Percentiles rank a stretch among this genome's conserved stretches.
These are phyloP conservation scores for Euphorbia celastroides DNA, from an alignment of 441 rosid species.

Conservation along the genomic window DNA sequence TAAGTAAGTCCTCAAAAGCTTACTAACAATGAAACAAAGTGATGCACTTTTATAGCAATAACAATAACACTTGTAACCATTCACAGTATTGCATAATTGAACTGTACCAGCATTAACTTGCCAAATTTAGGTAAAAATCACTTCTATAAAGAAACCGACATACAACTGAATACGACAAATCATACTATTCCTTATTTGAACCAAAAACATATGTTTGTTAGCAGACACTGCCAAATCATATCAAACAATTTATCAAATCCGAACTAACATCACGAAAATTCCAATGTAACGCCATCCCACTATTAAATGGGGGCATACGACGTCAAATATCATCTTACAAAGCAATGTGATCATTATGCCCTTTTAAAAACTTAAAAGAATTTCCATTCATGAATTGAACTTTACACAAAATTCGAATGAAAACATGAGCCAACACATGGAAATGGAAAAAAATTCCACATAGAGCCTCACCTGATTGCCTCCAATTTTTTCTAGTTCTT, in stretches of 20 bases:
- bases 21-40: conserved; percentile 5
- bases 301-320: not conserved
- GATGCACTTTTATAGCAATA: not conserved
- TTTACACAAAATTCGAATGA: conserved; percentile 4
- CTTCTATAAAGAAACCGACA: not conserved
- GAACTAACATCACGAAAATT: not conserved
- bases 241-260: conserved; percentile 8
- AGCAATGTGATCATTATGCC: no score
- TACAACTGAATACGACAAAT: conserved; percentile 6
- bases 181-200: not conserved
- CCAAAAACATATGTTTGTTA: not conserved
- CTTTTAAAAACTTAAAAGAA: no score
- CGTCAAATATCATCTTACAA: no score
- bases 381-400: not conserved
- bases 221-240: not conserved
- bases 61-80: not conserved
- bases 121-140: conserved; percentile 1
- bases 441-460: conserved; percentile 5
- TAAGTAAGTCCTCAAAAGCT: conserved; percentile 13
- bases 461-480: conserved; percentile 43
- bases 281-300: not conserved
- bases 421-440: not conserved
- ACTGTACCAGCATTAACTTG: not conserved
- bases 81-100: not conserved
- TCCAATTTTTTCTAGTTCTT: conserved; percentile 47